A percentile compares a stretch with the other conserved stretches of the same genome.
Evolutionary conservation across 768 basidiomycete species (phyloP).

Genomic region (Boletus sp.): DNA sequence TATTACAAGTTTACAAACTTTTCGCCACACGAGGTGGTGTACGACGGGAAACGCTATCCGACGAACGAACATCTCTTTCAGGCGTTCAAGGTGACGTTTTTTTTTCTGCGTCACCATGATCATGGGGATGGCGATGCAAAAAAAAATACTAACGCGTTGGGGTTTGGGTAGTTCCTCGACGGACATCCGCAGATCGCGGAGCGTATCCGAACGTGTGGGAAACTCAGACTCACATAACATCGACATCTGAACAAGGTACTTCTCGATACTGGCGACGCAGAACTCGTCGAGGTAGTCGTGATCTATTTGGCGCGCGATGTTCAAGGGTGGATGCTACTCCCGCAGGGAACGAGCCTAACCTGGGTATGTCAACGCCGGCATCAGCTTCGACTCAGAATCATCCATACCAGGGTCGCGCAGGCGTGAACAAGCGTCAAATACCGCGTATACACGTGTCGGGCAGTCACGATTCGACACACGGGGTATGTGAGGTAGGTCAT

Average conservation of each 20-base stretch:
- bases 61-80: constrained; percentile 80
- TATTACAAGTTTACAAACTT: constrained; percentile 76
- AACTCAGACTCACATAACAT: constrained; percentile 73
- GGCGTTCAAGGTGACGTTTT: constrained; percentile 58
- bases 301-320: background rate
- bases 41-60: constrained; percentile 62
- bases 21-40: constrained; percentile 63
- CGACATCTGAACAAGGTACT: constrained; percentile 54
- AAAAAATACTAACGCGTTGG: constrained; percentile 1
- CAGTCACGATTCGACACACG: constrained; percentile 1
- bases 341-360: constrained; percentile 13
- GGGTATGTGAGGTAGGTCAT: constrained; percentile 25
- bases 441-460: constrained; percentile 9
- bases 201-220: constrained; percentile 63
- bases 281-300: constrained; percentile 59
- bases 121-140: background rate
- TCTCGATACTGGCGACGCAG: constrained; percentile 61
- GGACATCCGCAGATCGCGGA: constrained; percentile 64
- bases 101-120: background rate
- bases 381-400: constrained; percentile 3
- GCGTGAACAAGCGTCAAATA: constrained; percentile 5
- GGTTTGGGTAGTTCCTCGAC: constrained; percentile 50
- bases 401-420: background rate
- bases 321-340: background rate
- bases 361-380: background rate